These are phyloP conservation scores for Ceratocystis lukuohia DNA, from an alignment of 2,329 filamentous ascomycete species.

Conservation along the genomic window DNA sequence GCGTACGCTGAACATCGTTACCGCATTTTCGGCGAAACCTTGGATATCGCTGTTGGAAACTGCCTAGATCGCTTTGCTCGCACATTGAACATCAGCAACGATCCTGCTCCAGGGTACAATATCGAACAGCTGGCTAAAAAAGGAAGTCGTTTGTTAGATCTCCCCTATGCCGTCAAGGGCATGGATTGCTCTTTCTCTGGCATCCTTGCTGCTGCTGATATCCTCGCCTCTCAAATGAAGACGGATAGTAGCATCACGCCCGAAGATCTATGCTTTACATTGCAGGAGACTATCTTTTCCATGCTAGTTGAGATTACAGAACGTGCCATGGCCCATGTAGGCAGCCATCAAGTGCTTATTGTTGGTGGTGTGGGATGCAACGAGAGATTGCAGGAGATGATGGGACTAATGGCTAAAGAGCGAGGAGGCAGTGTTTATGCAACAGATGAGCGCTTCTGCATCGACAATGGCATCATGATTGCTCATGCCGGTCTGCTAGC, in stretches of 20 bases:
- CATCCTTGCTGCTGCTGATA: conserved; percentile 72
- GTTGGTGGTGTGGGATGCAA: conserved; percentile 96
- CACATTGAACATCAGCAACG: conserved; percentile 81
- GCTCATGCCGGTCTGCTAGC: conserved; percentile 86
- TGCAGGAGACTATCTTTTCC: conserved; percentile 90
- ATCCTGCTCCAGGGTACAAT: conserved; percentile 93
- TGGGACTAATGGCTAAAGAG: conserved; percentile 86
- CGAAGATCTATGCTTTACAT: conserved; percentile 79
- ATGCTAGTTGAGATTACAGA: conserved; percentile 99
- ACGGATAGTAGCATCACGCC: conserved; percentile 50
- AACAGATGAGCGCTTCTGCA: conserved; percentile 94
- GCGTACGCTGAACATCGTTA: conserved; percentile 91
- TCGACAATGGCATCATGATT: conserved; percentile 99
- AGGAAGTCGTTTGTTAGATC: conserved; percentile 60
- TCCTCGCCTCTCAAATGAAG: conserved; percentile 56
- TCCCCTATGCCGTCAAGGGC: conserved; percentile 93
- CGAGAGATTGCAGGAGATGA: conserved; percentile 91
- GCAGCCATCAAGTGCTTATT: conserved; percentile 77
- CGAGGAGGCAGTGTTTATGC: conserved; percentile 83
- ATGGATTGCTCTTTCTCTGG: conserved; percentile 98
- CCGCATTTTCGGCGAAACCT: conserved; percentile 92
- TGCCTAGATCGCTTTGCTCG: conserved; percentile 92
- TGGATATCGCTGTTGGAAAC: conserved; percentile 96
- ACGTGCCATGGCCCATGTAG: conserved; percentile 95
- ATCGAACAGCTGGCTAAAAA: conserved; percentile 84